Evolutionary conservation across 352 stramenopile species (phyloP), one percentile per base, ranked within the genome.

Genomic region (Globisporangium polare): DNA sequence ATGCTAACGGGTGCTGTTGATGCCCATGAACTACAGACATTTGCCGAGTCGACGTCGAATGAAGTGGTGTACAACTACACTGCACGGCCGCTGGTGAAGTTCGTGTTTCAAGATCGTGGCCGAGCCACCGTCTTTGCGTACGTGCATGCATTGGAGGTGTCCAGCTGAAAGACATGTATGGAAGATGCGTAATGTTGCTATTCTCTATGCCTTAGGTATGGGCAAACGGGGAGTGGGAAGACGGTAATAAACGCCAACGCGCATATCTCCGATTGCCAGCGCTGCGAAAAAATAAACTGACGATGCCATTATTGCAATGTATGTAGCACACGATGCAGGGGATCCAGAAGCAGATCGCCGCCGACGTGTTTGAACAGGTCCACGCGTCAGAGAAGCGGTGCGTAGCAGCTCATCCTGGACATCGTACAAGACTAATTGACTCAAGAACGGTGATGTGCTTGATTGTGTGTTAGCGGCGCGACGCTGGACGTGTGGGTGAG

Each of bases 91-190:
- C 72, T 99, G 15, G 88, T 99, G 2, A 86, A 97, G 37, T 99
- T 98, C 71, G 88, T 99, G 58, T 95, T 89, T 66, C 73, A 86
- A 41, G 83, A 96, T 51, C 90, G 94, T 46, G 89, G 92, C 0
- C 80, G 96, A 12, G 97, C 96, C 2, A 99, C 97, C 1, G 92
- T 98, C 9, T 99, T 99, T 78, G 97, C 96, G 13, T 99, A 98
- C 73, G 69, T 59, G 15, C 7, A 13, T n/a, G 18, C 35, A 17
- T n/a, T 39, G 24, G 10, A 10, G 8, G 26, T 33, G 5, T 33
- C 46, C 10, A 39, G 15, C 3, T 2, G 24, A 26, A n/a, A 54
- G 26, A 41, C 5, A 39, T 41, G 6, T 2, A 20, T 54, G 20
- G 33, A 39, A 39, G 15, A 39, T 3, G 4, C 12, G 4, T 39